Percentiles rank a stretch among this genome's conserved stretches.
phyloP scores from a whole-genome alignment of 1,284 basidiomycete species.

The Golubevia sp. region DNA sequence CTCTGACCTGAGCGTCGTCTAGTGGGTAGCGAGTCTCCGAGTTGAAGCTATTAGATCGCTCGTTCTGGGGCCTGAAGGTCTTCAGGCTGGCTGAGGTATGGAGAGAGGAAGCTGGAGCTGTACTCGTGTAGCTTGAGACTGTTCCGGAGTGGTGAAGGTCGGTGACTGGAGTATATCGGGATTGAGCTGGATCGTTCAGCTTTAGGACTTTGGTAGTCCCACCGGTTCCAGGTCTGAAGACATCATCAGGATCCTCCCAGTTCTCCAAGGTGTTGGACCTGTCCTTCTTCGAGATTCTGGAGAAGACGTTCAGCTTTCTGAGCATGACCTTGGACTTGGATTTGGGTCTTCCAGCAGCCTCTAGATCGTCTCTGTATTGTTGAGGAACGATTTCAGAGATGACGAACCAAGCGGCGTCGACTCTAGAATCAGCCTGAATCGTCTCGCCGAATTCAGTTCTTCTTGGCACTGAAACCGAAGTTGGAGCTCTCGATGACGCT shows the following conservation, averaged over 20 bases:
- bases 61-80: neutral
- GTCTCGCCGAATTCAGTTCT: slow-evolving; percentile 16
- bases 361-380: slow-evolving; percentile 45
- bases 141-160: neutral
- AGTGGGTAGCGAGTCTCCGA: neutral
- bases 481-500: neutral
- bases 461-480: neutral
- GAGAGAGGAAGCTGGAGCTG: neutral
- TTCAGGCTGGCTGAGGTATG: neutral
- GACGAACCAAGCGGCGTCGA: slow-evolving; percentile 54
- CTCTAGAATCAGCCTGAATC: slow-evolving; percentile 22
- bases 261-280: neutral
- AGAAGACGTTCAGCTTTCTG: slow-evolving; percentile 53
- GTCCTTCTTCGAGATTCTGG: slow-evolving; percentile 10
- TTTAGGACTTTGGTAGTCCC: slow-evolving; percentile 35
- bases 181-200: slow-evolving; percentile 18
- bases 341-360: slow-evolving; percentile 21
- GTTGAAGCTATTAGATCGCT: neutral
- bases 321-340: slow-evolving; percentile 40
- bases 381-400: slow-evolving; percentile 52
- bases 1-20: neutral
- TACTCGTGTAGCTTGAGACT: neutral
- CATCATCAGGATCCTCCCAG: slow-evolving; percentile 16
- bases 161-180: neutral
- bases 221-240: slow-evolving; percentile 31